phyloP scores from a whole-genome alignment of 768 basidiomycete species.

The Amanita phalloides region DNA sequence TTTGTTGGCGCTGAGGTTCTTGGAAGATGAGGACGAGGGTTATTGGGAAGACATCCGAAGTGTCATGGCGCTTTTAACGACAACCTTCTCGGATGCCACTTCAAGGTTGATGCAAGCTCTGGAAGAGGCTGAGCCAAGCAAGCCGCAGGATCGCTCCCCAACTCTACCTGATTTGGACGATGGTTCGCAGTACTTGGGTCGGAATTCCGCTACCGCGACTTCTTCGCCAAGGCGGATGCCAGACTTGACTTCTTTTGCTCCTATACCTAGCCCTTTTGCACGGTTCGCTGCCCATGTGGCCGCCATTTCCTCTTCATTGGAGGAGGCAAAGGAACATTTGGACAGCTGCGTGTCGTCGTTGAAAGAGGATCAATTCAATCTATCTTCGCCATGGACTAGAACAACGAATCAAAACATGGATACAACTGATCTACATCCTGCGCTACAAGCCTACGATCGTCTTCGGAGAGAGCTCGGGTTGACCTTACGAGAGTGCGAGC shows the following conservation, averaged over 20 bases:
- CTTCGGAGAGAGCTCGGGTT: slow-evolving; percentile 68
- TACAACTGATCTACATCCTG: slow-evolving; percentile 27
- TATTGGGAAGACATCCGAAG: slow-evolving; percentile 84
- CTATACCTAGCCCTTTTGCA: slow-evolving; percentile 56
- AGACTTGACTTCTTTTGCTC: slow-evolving; percentile 46
- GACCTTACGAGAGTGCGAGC: slow-evolving; percentile 74
- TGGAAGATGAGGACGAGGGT: slow-evolving; percentile 55
- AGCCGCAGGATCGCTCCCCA: slow-evolving; percentile 35
- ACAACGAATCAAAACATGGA: neutral
- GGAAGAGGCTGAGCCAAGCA: slow-evolving; percentile 45
- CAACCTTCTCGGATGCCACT: slow-evolving; percentile 54
- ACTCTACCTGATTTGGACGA: slow-evolving; percentile 18
- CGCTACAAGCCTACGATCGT: slow-evolving; percentile 64
- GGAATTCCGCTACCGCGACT: neutral
- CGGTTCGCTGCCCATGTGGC: slow-evolving; percentile 69
- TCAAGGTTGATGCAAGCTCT: slow-evolving; percentile 52
- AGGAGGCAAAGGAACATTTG: slow-evolving; percentile 61
- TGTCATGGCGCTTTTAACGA: slow-evolving; percentile 61
- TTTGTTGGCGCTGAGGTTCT: slow-evolving; percentile 67
- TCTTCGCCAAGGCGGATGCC: slow-evolving; percentile 3
- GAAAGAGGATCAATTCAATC: slow-evolving; percentile 21
- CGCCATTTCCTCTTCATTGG: slow-evolving; percentile 53
- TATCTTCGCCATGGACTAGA: neutral
- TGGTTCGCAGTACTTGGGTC: neutral
- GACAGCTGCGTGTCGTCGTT: slow-evolving; percentile 51